Evolutionary conservation across 352 stramenopile genomes (phyloP), one percentile per base, ranked within the genome.

Genomic region (Globisporangium nodosum): DNA sequence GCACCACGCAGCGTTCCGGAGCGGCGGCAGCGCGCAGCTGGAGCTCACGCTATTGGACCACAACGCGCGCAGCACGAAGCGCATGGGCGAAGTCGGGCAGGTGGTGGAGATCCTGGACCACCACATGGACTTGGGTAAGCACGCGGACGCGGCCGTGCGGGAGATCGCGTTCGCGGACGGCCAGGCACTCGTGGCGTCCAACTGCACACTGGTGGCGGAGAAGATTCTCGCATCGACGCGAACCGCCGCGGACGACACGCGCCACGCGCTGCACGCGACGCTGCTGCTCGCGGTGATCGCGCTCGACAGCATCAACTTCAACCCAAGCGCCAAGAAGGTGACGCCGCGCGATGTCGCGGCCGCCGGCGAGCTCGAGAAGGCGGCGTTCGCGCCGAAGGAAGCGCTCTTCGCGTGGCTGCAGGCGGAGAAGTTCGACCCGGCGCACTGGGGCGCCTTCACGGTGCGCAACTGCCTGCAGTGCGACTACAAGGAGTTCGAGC

Each of bases 401-500:
- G 56, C 60, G 27, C 52, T 93, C 21, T 93, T 89, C 56, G 56
- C 66, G 31, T 93, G 81, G 79, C 63, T 93, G 12, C 73, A 90
- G 31, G 64, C 55, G 5, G 78, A 89, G 55, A 89, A 88, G 64
- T 88, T 87, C 49, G 85, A 81, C 18, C 60, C 76, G 7, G 60
- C 20, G 9, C 80, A 89, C 55, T 93, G 84, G 84, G 46, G n/a
- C 8, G 54, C 56, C 20, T 90, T 93, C 55, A 73, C 79, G 1
- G 61, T 92, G 46, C 54, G 51, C 40, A 84, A 90, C 58, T 91
- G 81, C 63, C 68, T 94, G 50, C 60, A 74, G 49, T 86, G 80
- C 65, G 84, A 94, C 66, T 89, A 89, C 71, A 94, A 94, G 52
- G 78, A 92, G 63, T 92, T 92, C 31, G 51, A 64, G 20, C 72